Conservation (phyloP, 2,329 filamentous ascomycete species). For the Aspergillus sp. region DNA sequence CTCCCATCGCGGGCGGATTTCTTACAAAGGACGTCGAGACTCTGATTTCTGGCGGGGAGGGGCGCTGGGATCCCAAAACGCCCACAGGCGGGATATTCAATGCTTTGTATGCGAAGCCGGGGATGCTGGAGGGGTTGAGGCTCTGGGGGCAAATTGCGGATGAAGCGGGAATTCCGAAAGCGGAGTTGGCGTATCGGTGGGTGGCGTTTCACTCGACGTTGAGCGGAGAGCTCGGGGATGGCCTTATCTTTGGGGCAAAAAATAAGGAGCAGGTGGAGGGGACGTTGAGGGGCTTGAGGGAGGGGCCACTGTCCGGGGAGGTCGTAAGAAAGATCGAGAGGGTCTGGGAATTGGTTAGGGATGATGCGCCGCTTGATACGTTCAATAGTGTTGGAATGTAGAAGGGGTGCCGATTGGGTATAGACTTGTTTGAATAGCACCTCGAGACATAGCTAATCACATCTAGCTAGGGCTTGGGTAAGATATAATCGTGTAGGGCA, state of each 20-base stretch:
- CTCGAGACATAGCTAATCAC: too few relatives aligned
- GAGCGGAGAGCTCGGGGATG: slow-evolving; percentile 21
- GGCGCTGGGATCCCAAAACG: slow-evolving; percentile 26
- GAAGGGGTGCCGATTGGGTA: background rate
- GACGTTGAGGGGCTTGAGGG: slow-evolving; percentile 51
- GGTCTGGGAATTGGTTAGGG: slow-evolving; percentile 34
- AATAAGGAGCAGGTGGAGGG: slow-evolving; percentile 24
- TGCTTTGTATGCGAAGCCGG: slow-evolving; percentile 25
- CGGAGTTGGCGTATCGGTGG: slow-evolving; percentile 44
- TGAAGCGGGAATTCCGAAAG: slow-evolving; percentile 36
- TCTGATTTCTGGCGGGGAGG: background rate
- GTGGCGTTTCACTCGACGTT: slow-evolving; percentile 34
- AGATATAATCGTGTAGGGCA: background rate
- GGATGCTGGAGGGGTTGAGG: slow-evolving; percentile 34
- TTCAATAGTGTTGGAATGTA: background rate
- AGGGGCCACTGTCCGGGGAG: slow-evolving; percentile 33
- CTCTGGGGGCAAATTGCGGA: slow-evolving; percentile 22
- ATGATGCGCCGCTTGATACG: slow-evolving; percentile 30
- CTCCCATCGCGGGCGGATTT: slow-evolving; percentile 35
- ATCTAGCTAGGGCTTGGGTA: too few relatives aligned
- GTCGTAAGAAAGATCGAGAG: slow-evolving; percentile 28
- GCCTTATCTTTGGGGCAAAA: slow-evolving; percentile 27
- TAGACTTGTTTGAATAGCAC: background rate
- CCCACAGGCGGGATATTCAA: slow-evolving; percentile 30
- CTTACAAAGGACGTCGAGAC: slow-evolving; percentile 29